Conservation (phyloP, 129 eudicot genomes). For the Centrapalus pauciflorus region DNA sequence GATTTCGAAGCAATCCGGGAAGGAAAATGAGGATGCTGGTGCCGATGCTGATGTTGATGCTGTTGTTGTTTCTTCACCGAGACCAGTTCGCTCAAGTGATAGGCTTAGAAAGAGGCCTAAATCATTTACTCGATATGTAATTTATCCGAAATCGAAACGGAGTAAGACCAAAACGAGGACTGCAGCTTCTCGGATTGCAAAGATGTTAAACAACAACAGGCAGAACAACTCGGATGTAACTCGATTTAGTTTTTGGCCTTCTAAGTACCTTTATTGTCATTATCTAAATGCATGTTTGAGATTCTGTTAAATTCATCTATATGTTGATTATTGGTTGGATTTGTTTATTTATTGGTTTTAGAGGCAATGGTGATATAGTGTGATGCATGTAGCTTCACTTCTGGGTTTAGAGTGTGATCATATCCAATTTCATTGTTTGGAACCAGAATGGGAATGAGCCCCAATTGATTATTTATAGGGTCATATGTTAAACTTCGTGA, state of each 20-base stretch:
- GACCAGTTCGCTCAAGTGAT: conserved; percentile 56
- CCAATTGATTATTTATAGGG: not conserved
- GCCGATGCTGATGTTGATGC: conserved; percentile 27
- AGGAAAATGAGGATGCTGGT: conserved; percentile 25
- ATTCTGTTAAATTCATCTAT: not conserved
- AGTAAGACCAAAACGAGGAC: conserved; percentile 48
- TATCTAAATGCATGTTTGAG: conserved; percentile 1
- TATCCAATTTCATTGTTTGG: conserved; percentile 2
- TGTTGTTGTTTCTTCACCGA: conserved; percentile 30
- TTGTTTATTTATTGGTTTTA: not conserved
- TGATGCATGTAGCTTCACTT: not conserved
- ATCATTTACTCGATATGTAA: conserved; percentile 26
- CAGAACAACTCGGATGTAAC: conserved; percentile 37
- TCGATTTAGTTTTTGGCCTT: not conserved
- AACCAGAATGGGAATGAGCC: not conserved
- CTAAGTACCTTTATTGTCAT: not conserved
- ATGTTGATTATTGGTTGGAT: not conserved
- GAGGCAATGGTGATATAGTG: not conserved
- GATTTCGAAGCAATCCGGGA: conserved; percentile 26
- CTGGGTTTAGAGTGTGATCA: not conserved
- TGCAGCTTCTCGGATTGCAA: conserved; percentile 63
- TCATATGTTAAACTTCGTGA: not conserved
- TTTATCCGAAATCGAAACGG: conserved; percentile 27
- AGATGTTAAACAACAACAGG: conserved; percentile 34
- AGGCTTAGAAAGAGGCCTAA: conserved; percentile 56